These are phyloP conservation scores for Epithemia pelagica DNA, from an alignment of 108 stramenopile genomes.

Conservation along the genomic window DNA sequence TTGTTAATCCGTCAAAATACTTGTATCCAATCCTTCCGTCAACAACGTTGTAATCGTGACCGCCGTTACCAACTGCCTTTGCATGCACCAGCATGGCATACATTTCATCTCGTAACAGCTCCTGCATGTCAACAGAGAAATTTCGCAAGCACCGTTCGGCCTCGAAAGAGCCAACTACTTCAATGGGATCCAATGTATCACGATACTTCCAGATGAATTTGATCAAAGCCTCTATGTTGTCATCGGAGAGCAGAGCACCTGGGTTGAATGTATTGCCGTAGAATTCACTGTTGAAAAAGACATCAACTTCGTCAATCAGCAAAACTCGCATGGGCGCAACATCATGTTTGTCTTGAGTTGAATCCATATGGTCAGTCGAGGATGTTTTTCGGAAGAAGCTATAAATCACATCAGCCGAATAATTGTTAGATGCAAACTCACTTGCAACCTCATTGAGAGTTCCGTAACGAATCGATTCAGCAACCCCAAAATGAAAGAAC, in stretches of 20 bases:
- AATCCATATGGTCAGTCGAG: too few relatives aligned
- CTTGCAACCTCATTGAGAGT: neutral
- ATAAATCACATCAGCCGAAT: neutral
- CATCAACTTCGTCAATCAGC: constrained; percentile 14
- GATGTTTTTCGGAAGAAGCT: neutral
- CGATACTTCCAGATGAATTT: neutral
- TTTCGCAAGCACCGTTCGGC: neutral
- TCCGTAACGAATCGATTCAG: neutral
- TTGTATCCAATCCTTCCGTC: constrained; percentile 1
- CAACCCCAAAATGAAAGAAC: constrained; percentile 4
- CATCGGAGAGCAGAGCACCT: too few relatives aligned
- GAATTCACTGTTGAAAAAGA: constrained; percentile 5
- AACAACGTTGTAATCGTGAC: neutral
- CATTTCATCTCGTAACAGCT: neutral
- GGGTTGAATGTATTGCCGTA: constrained; percentile 8
- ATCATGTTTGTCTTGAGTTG: neutral
- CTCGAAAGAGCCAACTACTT: neutral
- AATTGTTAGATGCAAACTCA: neutral
- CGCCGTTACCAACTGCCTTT: neutral
- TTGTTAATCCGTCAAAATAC: constrained; percentile 3
- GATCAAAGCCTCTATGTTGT: neutral
- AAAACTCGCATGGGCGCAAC: constrained; percentile 4
- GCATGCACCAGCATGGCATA: neutral
- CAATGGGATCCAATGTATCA: neutral
- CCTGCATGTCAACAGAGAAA: neutral